Evolutionary conservation across 305 asterid genomes (phyloP).

Genomic region (Fraxinus nigra): DNA sequence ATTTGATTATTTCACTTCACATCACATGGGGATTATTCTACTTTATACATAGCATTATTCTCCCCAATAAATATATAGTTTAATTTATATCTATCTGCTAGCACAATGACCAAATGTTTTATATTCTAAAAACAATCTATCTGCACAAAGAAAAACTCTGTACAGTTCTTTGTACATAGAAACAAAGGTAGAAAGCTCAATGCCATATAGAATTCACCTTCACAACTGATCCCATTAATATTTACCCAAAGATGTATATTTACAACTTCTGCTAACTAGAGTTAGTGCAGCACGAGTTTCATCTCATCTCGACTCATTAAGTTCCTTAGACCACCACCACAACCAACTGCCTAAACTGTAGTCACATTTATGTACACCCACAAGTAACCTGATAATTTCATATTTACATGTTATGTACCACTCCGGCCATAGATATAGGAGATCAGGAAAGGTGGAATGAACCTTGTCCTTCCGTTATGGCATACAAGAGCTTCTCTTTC

Average conservation of each 20-base stretch:
- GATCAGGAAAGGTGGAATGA: constrained; percentile 82
- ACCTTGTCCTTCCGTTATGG: constrained; percentile 94
- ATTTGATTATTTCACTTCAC: neutral
- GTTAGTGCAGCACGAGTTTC: constrained; percentile 22
- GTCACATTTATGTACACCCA: constrained; percentile 21
- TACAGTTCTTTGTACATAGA: constrained; percentile 10
- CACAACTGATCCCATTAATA: constrained; percentile 15
- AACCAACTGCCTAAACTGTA: neutral
- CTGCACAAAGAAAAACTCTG: neutral
- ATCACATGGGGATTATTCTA: neutral
- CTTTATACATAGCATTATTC: neutral
- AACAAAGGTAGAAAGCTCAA: constrained; percentile 1
- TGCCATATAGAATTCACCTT: constrained; percentile 24
- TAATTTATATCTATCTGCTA: neutral
- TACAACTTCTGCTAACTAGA: constrained; percentile 18
- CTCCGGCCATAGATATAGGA: neutral
- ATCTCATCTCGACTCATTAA: neutral
- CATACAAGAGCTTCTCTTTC: constrained; percentile 83
- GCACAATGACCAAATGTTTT: neutral
- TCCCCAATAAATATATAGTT: neutral
- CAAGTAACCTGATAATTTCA: constrained; percentile 32
- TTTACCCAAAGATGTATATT: neutral
- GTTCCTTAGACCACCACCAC: constrained; percentile 26
- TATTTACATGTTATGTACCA: constrained; percentile 50
- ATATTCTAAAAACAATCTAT: neutral